Conservation (phyloP, 768 basidiomycete genomes). For the Pleurotus ostreatus region DNA sequence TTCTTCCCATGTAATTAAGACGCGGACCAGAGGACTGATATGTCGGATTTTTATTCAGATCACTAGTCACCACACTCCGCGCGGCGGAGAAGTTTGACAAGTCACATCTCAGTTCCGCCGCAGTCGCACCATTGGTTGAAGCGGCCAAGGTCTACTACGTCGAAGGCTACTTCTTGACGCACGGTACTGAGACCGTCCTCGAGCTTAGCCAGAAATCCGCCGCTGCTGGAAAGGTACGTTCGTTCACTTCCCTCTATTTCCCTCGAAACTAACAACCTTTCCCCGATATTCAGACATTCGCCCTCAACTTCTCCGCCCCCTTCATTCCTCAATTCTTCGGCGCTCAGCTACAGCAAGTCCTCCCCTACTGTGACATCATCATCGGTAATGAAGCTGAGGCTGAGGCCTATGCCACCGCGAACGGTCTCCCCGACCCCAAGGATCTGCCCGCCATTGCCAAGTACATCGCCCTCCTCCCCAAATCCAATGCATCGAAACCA, state of each 20-base stretch:
- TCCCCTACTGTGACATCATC: constrained; percentile 84
- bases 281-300: constrained; percentile 59
- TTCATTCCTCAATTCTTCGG: constrained; percentile 96
- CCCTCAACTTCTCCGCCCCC: constrained; percentile 92
- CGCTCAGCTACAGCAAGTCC: constrained; percentile 70
- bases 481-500: constrained; percentile 70
- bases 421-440: constrained; percentile 61
- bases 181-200: constrained; percentile 71
- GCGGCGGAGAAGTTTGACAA: constrained; percentile 88
- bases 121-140: constrained; percentile 73
- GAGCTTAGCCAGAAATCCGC: constrained; percentile 78
- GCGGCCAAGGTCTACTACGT: constrained; percentile 88
- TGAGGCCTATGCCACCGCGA: constrained; percentile 74
- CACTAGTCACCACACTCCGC: constrained; percentile 87
- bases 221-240: constrained; percentile 64
- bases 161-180: constrained; percentile 96
- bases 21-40: too few relatives aligned
- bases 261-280: constrained; percentile 7
- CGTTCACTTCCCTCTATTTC: background rate
- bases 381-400: constrained; percentile 98
- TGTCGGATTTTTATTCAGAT: constrained; percentile 39
- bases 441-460: constrained; percentile 68
- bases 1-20: background rate
- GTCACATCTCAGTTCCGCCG: constrained; percentile 71
- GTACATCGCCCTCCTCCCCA: constrained; percentile 69